These are phyloP conservation scores for Puccinia polysora DNA, from an alignment of 1,284 basidiomycete species.

Conservation along the genomic window DNA sequence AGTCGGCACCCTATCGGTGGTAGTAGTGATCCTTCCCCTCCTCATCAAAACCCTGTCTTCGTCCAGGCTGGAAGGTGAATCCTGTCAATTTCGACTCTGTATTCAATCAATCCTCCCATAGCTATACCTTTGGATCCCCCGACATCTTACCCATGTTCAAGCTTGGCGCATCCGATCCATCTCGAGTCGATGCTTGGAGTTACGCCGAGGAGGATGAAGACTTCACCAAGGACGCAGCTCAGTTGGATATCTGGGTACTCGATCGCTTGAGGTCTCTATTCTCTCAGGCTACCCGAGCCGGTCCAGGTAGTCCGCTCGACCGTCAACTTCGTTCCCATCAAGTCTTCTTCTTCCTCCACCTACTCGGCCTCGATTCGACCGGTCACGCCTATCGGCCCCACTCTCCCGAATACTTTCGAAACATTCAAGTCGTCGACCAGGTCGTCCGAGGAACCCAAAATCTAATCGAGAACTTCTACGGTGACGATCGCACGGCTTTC, in stretches of 20 bases:
- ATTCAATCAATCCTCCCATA: constrained; percentile 73
- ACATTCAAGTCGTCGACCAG: constrained; percentile 73
- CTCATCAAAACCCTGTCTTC: constrained; percentile 36
- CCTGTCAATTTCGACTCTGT: constrained; percentile 85
- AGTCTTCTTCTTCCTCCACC: constrained; percentile 74
- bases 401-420: constrained; percentile 80
- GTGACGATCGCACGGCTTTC: constrained; percentile 66
- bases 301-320: constrained; percentile 26
- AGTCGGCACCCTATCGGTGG: constrained; percentile 41
- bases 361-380: constrained; percentile 79
- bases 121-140: constrained; percentile 79
- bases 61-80: constrained; percentile 79
- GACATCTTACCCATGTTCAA: constrained; percentile 87
- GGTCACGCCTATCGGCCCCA: constrained; percentile 83
- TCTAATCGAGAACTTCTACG: constrained; percentile 66
- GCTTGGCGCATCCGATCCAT: constrained; percentile 59
- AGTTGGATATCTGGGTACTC: constrained; percentile 74
- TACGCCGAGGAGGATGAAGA: constrained; percentile 76
- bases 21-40: not conserved
- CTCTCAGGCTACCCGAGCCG: constrained; percentile 58
- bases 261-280: constrained; percentile 64
- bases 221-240: constrained; percentile 79
- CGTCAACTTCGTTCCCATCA: constrained; percentile 44
- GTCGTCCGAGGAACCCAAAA: constrained; percentile 68
- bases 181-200: constrained; percentile 64